phyloP scores from a whole-genome alignment of 331 rosid genomes.

The Acacia concinna region DNA sequence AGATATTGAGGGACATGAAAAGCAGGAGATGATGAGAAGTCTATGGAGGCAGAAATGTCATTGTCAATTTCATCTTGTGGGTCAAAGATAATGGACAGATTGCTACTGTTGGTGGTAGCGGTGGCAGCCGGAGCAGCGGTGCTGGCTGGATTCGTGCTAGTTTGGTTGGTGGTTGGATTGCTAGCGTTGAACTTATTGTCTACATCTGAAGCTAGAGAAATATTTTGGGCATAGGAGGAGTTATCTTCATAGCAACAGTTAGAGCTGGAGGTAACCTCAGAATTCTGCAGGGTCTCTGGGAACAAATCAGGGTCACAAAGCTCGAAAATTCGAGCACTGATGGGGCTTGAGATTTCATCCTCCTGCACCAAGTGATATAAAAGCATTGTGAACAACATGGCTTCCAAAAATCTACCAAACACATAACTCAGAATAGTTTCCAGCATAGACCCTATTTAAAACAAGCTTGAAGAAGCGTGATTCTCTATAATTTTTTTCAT shows the following conservation, averaged over 20 bases:
- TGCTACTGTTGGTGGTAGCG: slow-evolving; percentile 38
- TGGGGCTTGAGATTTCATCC: slow-evolving; percentile 88
- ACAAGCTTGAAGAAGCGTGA: slow-evolving; percentile 50
- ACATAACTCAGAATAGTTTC: slow-evolving; percentile 4
- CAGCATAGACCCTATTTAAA: slow-evolving; percentile 36
- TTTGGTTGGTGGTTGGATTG: slow-evolving; percentile 36
- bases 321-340: slow-evolving; percentile 64
- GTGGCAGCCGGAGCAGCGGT: slow-evolving; percentile 13
- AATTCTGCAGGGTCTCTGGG: slow-evolving; percentile 67
- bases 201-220: slow-evolving; percentile 49
- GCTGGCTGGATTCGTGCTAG: slow-evolving; percentile 39
- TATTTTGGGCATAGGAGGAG: slow-evolving; percentile 51
- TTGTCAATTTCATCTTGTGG: slow-evolving; percentile 79
- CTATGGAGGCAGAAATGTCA: slow-evolving; percentile 85
- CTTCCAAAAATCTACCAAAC: neutral
- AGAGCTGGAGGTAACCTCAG: slow-evolving; percentile 75
- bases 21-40: slow-evolving; percentile 67
- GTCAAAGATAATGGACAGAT: slow-evolving; percentile 65
- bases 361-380: slow-evolving; percentile 66
- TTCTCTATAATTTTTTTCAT: slow-evolving; percentile 43
- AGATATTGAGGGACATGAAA: slow-evolving; percentile 52
- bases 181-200: slow-evolving; percentile 47
- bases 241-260: slow-evolving; percentile 74
- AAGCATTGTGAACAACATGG: slow-evolving; percentile 39
- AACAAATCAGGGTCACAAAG: slow-evolving; percentile 72